Evolutionary conservation across 306 rosid genomes (phyloP).

Genomic region (Rosa lucieae): DNA sequence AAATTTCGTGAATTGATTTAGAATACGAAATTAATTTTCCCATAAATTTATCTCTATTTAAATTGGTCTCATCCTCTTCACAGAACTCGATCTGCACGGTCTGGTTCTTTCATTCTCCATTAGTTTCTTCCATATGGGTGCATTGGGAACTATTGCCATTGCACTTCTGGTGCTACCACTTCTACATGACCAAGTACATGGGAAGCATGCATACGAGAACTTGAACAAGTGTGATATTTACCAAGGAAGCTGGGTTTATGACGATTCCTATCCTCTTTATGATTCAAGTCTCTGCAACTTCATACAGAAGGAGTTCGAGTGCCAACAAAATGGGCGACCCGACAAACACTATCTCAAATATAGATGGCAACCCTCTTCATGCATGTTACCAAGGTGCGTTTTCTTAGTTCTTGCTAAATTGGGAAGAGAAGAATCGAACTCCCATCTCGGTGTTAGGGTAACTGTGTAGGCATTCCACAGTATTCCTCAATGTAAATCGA

Average conservation of each 20-base stretch:
- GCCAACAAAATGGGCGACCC: slow-evolving; percentile 35
- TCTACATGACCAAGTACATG: neutral
- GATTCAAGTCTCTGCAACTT: slow-evolving; percentile 26
- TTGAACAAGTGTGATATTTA: slow-evolving; percentile 10
- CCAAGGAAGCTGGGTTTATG: slow-evolving; percentile 44
- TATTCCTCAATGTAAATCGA: too few species aligned
- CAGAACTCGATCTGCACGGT: neutral
- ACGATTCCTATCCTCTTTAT: slow-evolving; percentile 42
- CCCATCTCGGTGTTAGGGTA: too few species aligned
- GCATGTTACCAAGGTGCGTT: slow-evolving; percentile 38
- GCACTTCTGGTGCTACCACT: neutral
- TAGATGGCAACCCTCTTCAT: slow-evolving; percentile 37
- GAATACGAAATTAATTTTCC: neutral
- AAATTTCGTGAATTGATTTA: neutral
- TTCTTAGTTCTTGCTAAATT: neutral
- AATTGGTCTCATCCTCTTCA: neutral
- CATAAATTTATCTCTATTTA: neutral
- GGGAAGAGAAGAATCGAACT: neutral
- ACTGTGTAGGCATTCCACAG: too few species aligned
- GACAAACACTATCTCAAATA: slow-evolving; percentile 35
- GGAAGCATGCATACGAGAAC: slow-evolving; percentile 10
- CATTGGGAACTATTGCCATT: neutral
- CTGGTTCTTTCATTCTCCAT: neutral
- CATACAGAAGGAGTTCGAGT: slow-evolving; percentile 22
- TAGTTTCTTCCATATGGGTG: slow-evolving; percentile 11